Conservation (phyloP, 2,329 filamentous ascomycete genomes). For the Stemphylium lycopersici region DNA sequence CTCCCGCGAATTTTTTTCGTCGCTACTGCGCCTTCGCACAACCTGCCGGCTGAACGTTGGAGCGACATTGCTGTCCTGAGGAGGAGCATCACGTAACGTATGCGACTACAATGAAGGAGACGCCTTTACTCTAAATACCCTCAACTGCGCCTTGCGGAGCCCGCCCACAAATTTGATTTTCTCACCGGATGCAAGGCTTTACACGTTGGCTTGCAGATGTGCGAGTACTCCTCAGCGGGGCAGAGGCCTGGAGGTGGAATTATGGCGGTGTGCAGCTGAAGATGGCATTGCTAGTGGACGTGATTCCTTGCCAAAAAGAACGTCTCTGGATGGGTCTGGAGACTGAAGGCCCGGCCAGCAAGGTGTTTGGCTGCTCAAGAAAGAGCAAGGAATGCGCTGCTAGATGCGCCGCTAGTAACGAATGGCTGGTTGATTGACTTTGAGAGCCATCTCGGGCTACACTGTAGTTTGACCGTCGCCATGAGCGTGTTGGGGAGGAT, state of each 20-base stretch:
- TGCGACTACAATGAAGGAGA: background rate
- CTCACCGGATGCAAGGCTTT: background rate
- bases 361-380: background rate
- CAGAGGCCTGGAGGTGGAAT: no score
- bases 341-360: background rate
- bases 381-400: background rate
- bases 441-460: background rate
- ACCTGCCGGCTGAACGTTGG: background rate
- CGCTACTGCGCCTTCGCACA: conserved; percentile 7
- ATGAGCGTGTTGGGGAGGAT: background rate
- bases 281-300: background rate
- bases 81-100: background rate
- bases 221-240: no score
- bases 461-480: background rate
- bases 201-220: background rate
- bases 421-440: background rate
- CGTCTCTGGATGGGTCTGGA: no score
- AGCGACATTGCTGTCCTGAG: background rate
- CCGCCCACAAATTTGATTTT: background rate
- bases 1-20: conserved; percentile 11
- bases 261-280: background rate
- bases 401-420: background rate
- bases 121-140: no score
- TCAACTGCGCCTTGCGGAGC: no score
- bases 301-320: no score